Evolutionary conservation across 768 basidiomycete genomes (phyloP).

Genomic region (Kwoniella sp.): DNA sequence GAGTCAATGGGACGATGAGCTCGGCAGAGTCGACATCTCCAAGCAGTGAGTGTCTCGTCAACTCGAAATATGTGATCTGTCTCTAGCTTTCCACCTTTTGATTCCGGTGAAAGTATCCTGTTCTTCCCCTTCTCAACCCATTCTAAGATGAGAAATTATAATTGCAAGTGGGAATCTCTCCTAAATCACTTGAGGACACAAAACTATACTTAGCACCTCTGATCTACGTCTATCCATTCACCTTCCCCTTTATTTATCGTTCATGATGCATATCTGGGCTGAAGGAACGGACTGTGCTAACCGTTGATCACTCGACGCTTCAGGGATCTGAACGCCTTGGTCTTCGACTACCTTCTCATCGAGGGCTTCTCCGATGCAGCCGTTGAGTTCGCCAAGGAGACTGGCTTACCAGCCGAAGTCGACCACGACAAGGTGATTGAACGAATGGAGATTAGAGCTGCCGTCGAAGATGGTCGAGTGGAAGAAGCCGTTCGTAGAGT

Average conservation of each 20-base stretch:
- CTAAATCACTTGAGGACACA: conserved; percentile 66
- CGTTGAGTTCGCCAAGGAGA: conserved; percentile 89
- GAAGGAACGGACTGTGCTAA: conserved; percentile 41
- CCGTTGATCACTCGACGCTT: conserved; percentile 6
- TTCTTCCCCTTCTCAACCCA: background rate
- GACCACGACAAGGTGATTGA: conserved; percentile 92
- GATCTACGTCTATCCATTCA: conserved; percentile 38
- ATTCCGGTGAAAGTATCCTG: no score
- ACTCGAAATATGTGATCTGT: no score
- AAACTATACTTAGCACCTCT: conserved; percentile 77
- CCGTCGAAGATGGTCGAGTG: conserved; percentile 88
- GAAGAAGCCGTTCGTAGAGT: conserved; percentile 93
- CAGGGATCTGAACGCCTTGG: conserved; percentile 89
- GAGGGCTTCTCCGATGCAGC: conserved; percentile 97
- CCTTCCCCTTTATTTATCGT: no score
- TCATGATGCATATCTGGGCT: background rate
- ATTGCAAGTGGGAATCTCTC: conserved; percentile 98
- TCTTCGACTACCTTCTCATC: conserved; percentile 97
- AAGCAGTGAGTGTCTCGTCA: conserved; percentile 94
- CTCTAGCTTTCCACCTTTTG: conserved; percentile 1
- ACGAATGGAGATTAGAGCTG: conserved; percentile 90
- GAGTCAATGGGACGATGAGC: conserved; percentile 69
- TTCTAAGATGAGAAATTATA: conserved; percentile 65
- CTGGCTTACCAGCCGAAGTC: conserved; percentile 69
- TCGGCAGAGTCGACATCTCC: conserved; percentile 78